Base-by-base conservation (phyloP, 306 rosid species). In the Abrus precatorius region DNA sequence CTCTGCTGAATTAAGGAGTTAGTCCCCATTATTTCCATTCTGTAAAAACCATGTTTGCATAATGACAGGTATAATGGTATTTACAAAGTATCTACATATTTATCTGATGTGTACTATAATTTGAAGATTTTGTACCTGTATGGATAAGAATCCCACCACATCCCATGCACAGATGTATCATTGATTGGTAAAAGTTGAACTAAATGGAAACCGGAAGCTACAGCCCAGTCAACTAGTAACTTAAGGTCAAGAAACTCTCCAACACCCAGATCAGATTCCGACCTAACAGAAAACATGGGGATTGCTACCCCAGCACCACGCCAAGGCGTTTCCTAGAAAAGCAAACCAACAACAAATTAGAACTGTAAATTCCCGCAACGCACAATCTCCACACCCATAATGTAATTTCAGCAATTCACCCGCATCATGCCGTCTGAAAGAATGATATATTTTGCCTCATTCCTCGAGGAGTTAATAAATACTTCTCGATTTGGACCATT, bases 131-230 rank as follows among this genome's bases (percentile, higher is more conserved):
- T 54, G 13, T 89, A 95, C 99, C 99, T 93, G 91, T 95, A 95
- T 68, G 99, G 99, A 88, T 95, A 95, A 38, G 99, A 95, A 85
- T 95, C 99, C 99, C 99, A 95, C 99, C 99, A 95, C 97, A 87
- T 93, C 88, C 78, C 67, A 84, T 95, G 85, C 38, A 95, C 99
- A 27, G 99, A 95, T 41, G 99, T 95, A 80, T 95, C 99, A n/a
- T 95, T 93, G 68, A 95, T 91, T 4, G 98, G 99, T 84, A 95
- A 86, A 74, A 95, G 98, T 84, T 95, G 99, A 76, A 93, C 96
- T 83, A 95, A 89, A 91, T 93, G 94, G 82, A 91, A 92, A 68
- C 99, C 99, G 78, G 97, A 90, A 82, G 87, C 88, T 3, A 83
- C 96, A 83, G 98, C 97, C 99, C 98, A 95, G 76, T 93, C 94